Evolutionary conservation across 441 rosid genomes (phyloP).

Genomic region (Croton setiger): DNA sequence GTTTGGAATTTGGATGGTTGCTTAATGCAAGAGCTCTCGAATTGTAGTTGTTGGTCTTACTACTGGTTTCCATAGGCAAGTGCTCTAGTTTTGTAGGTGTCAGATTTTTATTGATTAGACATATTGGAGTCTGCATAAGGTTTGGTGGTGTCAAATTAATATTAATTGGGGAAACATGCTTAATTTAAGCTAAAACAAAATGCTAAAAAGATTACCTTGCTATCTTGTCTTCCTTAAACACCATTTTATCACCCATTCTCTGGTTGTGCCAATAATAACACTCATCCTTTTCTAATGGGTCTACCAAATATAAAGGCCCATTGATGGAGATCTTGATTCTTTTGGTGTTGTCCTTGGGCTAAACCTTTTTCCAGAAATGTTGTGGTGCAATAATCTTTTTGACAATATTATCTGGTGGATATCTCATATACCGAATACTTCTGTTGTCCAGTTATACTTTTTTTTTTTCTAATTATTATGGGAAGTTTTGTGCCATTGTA

Average conservation of each 20-base stretch:
- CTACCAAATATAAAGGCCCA: neutral
- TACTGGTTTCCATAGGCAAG: neutral
- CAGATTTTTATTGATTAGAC: slow-evolving; percentile 2
- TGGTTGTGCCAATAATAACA: neutral
- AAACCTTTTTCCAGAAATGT: neutral
- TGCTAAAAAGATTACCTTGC: neutral
- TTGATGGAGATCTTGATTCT: neutral
- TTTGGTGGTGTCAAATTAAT: neutral
- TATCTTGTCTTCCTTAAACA: neutral
- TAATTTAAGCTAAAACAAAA: neutral
- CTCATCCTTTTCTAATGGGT: neutral
- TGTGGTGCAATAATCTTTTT: neutral
- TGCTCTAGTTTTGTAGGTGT: neutral
- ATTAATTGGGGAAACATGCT: neutral
- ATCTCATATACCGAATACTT: neutral
- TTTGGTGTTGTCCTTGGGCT: neutral
- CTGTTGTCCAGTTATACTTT: neutral
- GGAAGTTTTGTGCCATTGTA: slow-evolving; percentile 8
- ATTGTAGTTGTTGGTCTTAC: neutral
- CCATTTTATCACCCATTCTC: neutral
- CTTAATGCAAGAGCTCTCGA: neutral
- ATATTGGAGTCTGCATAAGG: neutral
- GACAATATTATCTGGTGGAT: slow-evolving; percentile 9
- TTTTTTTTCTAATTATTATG: slow-evolving; percentile 8
- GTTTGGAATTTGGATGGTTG: neutral